A percentile compares a stretch with the other conserved stretches of the same genome.
phyloP scores from a whole-genome alignment of 202 grass and related monocot species.

The Bolboschoenoplectus hybrid region DNA sequence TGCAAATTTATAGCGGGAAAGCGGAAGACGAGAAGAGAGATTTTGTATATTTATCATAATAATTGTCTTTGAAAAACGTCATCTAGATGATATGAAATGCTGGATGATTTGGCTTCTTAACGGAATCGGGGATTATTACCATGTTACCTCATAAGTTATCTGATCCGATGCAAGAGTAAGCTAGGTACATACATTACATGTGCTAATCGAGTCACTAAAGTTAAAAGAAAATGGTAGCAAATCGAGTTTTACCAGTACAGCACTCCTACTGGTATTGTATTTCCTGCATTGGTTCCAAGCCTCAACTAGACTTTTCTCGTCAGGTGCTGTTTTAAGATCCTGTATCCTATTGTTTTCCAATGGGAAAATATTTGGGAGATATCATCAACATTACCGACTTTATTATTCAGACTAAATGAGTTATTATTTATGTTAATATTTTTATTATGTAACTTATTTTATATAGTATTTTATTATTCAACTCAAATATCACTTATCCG shows the following conservation, averaged over 20 bases:
- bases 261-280: background rate
- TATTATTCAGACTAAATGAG: too few relatives aligned
- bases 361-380: too few relatives aligned
- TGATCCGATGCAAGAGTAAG: background rate
- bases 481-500: too few relatives aligned
- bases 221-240: background rate
- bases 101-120: conserved; percentile 35
- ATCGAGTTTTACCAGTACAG: background rate
- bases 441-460: too few relatives aligned
- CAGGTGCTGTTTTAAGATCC: background rate
- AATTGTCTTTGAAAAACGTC: conserved; percentile 30
- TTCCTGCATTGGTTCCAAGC: background rate
- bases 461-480: too few relatives aligned
- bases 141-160: conserved; percentile 13
- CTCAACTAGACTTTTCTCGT: background rate
- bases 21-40: conserved; percentile 30
- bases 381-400: too few relatives aligned
- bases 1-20: conserved; percentile 30
- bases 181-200: background rate
- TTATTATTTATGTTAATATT: too few relatives aligned
- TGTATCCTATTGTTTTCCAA: background rate
- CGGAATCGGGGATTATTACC: background rate
- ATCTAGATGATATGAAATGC: conserved; percentile 38
- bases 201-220: background rate
- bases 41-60: conserved; percentile 47